Base-by-base conservation (phyloP, 2,329 filamentous ascomycete genomes). In the Thielaviopsis populi region DNA sequence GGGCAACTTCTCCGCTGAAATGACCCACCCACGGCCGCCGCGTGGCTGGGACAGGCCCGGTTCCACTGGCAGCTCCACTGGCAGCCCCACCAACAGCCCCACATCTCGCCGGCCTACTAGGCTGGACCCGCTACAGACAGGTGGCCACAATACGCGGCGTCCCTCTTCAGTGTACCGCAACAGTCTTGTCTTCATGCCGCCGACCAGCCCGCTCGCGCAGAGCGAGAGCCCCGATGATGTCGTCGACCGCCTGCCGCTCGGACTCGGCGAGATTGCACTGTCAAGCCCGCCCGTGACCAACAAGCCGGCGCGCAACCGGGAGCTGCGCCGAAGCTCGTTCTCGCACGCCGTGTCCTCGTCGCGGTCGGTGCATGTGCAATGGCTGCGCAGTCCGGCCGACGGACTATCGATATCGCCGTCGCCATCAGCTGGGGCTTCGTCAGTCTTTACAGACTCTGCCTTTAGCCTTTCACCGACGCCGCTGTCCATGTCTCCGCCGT, bases 191-290 rank as follows among this genome's bases (percentile, higher is more conserved):
- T 87, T 95, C 67, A 87, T 92, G 74, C 83, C 89, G 1, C 92
- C 94, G 0, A 97, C 94, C 1, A 97, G 91, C 70, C 94, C 94
- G 15, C 78, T 99, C 11, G 91, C 95, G 0, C 86, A 96, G 70
- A 90, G 91, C 50, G 84, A 90, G 70, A 95, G 86, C 74, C 94
- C 91, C 68, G 86, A 89, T 6, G 89, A 94, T 68, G 71, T 71
- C 19, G 71, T 24, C 2, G 56, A 56, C 24, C 53, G 30, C 2
- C 27, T 56, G 30, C 53, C 53, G 17, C 19, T 50, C 8, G 37
- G 33, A 11, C 33, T 58, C 8, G 61, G 42, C 22, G 48, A 41
- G 46, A 64, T 59, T 43, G 41, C 50, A 54, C 33, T 62, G n/a
- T 54, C 61, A 5, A 13, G 40, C n/a, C 87, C 24, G 85, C 78